Evolutionary conservation across 2,329 filamentous ascomycete genomes (phyloP).

Genomic region (Stachybotrys echinatus): DNA sequence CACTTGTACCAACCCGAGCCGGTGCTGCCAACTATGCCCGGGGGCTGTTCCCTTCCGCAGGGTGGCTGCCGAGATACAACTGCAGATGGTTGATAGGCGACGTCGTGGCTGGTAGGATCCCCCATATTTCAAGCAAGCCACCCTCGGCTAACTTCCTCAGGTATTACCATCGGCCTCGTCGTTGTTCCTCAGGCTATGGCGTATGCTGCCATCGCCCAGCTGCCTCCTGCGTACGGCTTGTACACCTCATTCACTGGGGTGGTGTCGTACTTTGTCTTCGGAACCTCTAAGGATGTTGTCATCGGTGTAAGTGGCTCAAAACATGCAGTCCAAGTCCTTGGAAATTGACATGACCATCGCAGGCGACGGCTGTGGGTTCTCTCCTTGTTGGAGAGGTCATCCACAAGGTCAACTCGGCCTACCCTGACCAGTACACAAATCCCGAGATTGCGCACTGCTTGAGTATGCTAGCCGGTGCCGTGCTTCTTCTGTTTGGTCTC

Average conservation of each 20-base stretch:
- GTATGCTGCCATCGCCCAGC: conserved; percentile 66
- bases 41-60: conserved; percentile 57
- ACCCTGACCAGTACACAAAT: conserved; percentile 27
- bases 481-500: conserved; percentile 40
- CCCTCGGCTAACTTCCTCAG: background rate
- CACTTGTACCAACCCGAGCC: conserved; percentile 43
- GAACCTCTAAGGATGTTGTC: conserved; percentile 80
- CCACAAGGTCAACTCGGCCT: conserved; percentile 25
- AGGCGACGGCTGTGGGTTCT: conserved; percentile 52
- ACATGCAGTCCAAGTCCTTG: accelerated
- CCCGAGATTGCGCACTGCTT: conserved; percentile 38
- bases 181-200: background rate
- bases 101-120: conserved; percentile 58
- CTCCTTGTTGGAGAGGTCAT: conserved; percentile 44
- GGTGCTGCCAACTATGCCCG: conserved; percentile 46
- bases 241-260: conserved; percentile 83
- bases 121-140: background rate
- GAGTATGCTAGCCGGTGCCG: conserved; percentile 36
- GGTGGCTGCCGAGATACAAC: conserved; percentile 69
- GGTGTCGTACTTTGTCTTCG: conserved; percentile 77
- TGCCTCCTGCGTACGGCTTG: conserved; percentile 65
- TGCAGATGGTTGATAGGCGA: conserved; percentile 68
- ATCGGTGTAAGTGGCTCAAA: conserved; percentile 49
- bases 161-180: background rate
- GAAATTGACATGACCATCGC: conserved; percentile 16